A percentile compares a stretch with the other conserved stretches of the same genome.
Conservation (phyloP, 116 monocot genomes). For the Phalaenopsis hybrid region DNA sequence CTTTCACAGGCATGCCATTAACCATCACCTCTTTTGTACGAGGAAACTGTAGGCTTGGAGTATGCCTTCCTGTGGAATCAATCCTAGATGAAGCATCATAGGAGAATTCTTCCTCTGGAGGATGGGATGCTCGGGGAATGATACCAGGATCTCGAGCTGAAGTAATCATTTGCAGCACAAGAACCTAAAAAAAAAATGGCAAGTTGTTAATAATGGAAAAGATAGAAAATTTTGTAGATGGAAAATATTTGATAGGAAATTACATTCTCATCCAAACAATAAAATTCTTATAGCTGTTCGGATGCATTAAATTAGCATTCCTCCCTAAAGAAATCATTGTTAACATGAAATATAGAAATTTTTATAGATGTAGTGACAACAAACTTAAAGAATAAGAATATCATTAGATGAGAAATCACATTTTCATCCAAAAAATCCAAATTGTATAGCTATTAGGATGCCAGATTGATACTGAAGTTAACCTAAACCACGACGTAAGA, state of each 20-base stretch:
- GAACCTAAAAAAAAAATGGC: constrained; percentile 32
- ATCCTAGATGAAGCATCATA: constrained; percentile 32
- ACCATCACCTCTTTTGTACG: constrained; percentile 71
- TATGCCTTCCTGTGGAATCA: constrained; percentile 38
- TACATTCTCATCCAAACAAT: neutral
- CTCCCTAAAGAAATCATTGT: neutral
- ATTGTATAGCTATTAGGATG: neutral
- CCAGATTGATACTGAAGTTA: neutral
- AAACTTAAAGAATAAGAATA: neutral
- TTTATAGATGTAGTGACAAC: neutral
- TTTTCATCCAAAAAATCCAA: neutral
- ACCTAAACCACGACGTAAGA: too few species aligned
- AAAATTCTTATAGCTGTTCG: neutral
- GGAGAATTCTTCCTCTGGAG: constrained; percentile 66
- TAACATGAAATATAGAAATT: neutral
- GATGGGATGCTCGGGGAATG: constrained; percentile 64
- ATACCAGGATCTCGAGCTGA: constrained; percentile 86
- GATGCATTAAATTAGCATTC: neutral
- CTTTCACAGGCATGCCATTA: constrained; percentile 61
- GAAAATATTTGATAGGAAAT: neutral
- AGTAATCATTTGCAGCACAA: constrained; percentile 60
- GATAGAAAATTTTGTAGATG: neutral
- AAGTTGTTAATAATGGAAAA: neutral
- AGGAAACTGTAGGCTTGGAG: constrained; percentile 58
- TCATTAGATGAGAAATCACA: neutral